Base-by-base conservation (phyloP, 2,329 filamentous ascomycete species). In the Parastagonospora nodorum region DNA sequence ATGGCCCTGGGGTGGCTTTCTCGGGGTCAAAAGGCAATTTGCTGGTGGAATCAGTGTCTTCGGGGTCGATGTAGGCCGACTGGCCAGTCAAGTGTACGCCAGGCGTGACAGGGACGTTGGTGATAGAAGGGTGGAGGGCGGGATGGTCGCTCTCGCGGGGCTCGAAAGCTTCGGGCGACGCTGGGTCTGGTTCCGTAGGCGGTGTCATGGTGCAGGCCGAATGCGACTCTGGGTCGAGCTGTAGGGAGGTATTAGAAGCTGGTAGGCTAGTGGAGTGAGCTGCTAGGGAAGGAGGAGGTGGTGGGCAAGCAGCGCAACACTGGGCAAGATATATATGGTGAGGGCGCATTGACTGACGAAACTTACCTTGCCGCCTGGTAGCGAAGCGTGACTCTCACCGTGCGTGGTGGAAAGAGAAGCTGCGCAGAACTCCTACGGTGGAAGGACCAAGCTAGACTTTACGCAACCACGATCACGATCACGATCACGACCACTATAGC, bases 101-200 rank as follows among this genome's bases (percentile, higher is more conserved):
- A 15, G 76, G 76, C 9, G 76, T 78, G 43, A 78, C 76, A 10
- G 76, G 76, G 12, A 77, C 68, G 10, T 60, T 61, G 41, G 70
- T 77, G 48, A 75, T 55, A 33, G 64, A 69, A 44, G 71, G 66
- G 15, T 74, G 65, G 28, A 77, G 70, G 5, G 74, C 75, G 28
- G 75, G 75, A 65, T 76, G 73, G 24, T 67, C 61, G 35, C 64
- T 63, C 27, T 57, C 45, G 30, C 57, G 50, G n/a, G 62, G 57
- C 35, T 67, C 66, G 48, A 68, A 62, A 24, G 60, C 48, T 37
- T 63, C 63, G 14, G 60, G 58, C 12, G 51, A 42, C 41, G 37
- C 45, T 50, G 33, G 52, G 51, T 30, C 52, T 51, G 42, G 58
- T 42, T 50, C 62, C 58, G 63, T 60, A 38, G 69, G 55, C 46